Evolutionary conservation across 2,329 filamentous ascomycete species (phyloP).

Genomic region (Neurospora sp.): DNA sequence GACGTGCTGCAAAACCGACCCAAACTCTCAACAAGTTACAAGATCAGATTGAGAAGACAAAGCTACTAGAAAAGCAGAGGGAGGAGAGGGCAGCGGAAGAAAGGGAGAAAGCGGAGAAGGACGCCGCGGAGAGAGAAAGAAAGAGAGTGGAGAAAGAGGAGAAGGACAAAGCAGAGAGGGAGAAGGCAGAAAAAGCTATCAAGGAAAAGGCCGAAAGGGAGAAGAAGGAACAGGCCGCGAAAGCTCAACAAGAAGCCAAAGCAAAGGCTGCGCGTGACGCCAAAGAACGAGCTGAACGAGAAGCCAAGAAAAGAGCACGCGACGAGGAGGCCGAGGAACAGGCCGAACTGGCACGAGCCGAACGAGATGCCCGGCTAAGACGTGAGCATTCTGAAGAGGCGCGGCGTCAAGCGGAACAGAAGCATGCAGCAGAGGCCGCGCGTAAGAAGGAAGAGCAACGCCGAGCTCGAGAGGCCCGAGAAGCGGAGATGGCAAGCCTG

Average conservation of each 20-base stretch:
- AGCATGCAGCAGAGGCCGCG: constrained; percentile 7
- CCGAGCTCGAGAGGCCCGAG: not conserved
- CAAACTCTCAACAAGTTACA: not conserved
- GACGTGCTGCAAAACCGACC: not conserved
- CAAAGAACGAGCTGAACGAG: not conserved
- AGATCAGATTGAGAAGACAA: not conserved
- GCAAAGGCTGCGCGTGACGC: not conserved
- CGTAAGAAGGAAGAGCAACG: constrained; percentile 4
- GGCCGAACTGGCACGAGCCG: constrained; percentile 4
- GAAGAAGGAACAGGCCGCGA: not conserved
- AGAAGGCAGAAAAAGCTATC: not conserved
- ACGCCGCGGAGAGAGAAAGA: not conserved
- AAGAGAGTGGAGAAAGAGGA: not conserved
- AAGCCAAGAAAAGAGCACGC: constrained; percentile 7
- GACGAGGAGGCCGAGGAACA: constrained; percentile 10
- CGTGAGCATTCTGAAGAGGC: not conserved
- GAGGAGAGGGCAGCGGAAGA: not conserved
- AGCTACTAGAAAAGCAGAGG: constrained; percentile 2
- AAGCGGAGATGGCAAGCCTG: not conserved
- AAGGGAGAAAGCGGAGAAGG: not conserved
- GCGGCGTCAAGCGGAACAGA: not conserved
- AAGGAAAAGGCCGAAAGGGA: not conserved
- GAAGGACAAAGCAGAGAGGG: not conserved
- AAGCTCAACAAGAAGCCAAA: not conserved
- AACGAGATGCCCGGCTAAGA: constrained; percentile 5